phyloP scores from a whole-genome alignment of 331 rosid species.

The Dryas integrifolia region DNA sequence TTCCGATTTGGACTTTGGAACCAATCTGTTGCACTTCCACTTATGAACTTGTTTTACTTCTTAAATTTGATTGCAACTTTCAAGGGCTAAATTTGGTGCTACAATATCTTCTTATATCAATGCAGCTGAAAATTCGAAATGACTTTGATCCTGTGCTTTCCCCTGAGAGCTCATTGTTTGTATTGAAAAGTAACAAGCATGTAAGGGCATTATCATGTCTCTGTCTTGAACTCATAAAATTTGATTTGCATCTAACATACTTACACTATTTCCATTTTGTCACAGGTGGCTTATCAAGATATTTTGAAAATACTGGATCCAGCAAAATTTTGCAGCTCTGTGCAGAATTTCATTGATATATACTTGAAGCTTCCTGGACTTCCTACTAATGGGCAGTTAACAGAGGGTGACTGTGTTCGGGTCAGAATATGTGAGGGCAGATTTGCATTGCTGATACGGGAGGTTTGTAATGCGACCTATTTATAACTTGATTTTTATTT shows the following conservation, averaged over 20 bases:
- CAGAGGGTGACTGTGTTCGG: constrained; percentile 90
- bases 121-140: constrained; percentile 97
- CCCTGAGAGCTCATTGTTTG: constrained; percentile 97
- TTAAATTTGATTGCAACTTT: constrained; percentile 7
- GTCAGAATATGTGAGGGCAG: constrained; percentile 99
- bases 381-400: constrained; percentile 77
- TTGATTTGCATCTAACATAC: constrained; percentile 14
- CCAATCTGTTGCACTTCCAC: background rate
- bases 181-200: constrained; percentile 86
- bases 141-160: constrained; percentile 99
- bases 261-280: constrained; percentile 31
- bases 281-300: constrained; percentile 88
- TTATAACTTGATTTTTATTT: background rate
- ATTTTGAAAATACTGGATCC: constrained; percentile 87
- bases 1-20: background rate
- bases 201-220: constrained; percentile 41
- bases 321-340: constrained; percentile 87
- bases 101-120: constrained; percentile 11
- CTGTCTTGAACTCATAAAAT: constrained; percentile 15
- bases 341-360: constrained; percentile 88
- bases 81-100: constrained; percentile 12
- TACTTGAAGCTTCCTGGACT: constrained; percentile 90
- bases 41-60: background rate
- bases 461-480: constrained; percentile 51
- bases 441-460: constrained; percentile 90